phyloP scores from a whole-genome alignment of 768 basidiomycete genomes.

The Amanita exitialis region DNA sequence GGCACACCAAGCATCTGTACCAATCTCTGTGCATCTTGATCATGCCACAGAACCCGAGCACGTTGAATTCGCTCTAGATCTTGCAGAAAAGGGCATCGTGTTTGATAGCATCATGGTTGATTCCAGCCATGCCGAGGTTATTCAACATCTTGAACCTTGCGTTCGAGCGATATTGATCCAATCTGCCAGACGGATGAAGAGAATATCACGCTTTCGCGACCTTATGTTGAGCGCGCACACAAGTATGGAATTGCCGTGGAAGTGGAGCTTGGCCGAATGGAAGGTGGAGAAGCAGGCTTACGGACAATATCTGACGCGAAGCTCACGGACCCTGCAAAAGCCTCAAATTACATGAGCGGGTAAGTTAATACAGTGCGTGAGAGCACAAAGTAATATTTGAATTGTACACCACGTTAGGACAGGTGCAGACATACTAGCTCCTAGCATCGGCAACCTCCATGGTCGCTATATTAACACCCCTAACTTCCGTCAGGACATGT shows the following conservation, averaged over 20 bases:
- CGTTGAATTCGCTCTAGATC: slow-evolving; percentile 31
- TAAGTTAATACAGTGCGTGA: slow-evolving; percentile 6
- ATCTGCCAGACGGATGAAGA: slow-evolving; percentile 32
- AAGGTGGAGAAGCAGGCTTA: slow-evolving; percentile 40
- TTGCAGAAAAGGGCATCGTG: slow-evolving; percentile 34
- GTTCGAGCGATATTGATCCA: not conserved
- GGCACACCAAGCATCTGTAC: slow-evolving; percentile 35
- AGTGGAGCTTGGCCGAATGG: slow-evolving; percentile 37
- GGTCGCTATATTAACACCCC: slow-evolving; percentile 35
- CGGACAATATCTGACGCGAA: slow-evolving; percentile 37
- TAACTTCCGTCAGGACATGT: slow-evolving; percentile 36
- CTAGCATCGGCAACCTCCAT: slow-evolving; percentile 39
- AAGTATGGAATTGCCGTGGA: slow-evolving; percentile 32
- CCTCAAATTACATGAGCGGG: slow-evolving; percentile 31
- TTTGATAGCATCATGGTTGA: slow-evolving; percentile 45
- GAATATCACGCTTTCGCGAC: slow-evolving; percentile 32
- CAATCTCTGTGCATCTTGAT: slow-evolving; percentile 38
- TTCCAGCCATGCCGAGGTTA: slow-evolving; percentile 35
- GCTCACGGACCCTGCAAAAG: slow-evolving; percentile 32
- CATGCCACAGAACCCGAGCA: slow-evolving; percentile 38
- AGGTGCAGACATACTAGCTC: slow-evolving; percentile 33
- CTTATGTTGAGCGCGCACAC: slow-evolving; percentile 32
- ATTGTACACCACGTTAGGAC: slow-evolving; percentile 17
- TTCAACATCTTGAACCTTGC: not conserved
- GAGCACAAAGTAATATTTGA: not conserved